A percentile compares a stretch with the other conserved stretches of the same genome.
Evolutionary conservation across 2,329 filamentous ascomycete species (phyloP).

Genomic region (Cryphonectria parasitica): DNA sequence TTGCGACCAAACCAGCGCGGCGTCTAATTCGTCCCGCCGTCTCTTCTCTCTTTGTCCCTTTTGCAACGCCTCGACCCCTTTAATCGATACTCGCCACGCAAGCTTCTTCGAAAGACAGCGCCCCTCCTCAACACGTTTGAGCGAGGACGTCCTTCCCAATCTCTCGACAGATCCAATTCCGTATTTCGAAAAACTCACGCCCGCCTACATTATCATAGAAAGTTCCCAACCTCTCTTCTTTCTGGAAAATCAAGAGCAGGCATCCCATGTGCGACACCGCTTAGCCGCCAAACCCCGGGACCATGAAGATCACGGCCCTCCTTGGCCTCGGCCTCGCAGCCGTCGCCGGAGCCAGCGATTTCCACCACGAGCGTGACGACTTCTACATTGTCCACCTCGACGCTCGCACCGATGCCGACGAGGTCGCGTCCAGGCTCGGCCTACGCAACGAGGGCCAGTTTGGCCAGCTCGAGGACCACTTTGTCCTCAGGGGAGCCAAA

Average conservation of each 20-base stretch:
- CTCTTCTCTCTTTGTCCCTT: conserved; percentile 16
- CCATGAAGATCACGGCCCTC: conserved; percentile 53
- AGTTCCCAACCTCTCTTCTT: neutral
- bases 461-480: conserved; percentile 77
- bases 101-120: neutral
- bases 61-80: neutral
- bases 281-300: neutral
- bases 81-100: conserved; percentile 3
- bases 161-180: neutral
- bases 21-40: neutral
- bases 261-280: conserved; percentile 13
- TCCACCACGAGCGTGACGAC: conserved; percentile 77
- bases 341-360: conserved; percentile 51
- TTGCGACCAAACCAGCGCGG: conserved; percentile 4
- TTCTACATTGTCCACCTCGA: conserved; percentile 95
- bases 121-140: neutral
- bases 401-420: conserved; percentile 63
- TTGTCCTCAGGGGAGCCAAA: conserved; percentile 80
- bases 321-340: conserved; percentile 57
- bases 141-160: neutral
- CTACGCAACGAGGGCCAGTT: conserved; percentile 81
- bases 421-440: conserved; percentile 74
- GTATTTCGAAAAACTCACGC: neutral
- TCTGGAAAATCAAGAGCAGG: neutral
- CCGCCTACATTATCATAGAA: neutral